Conservation (phyloP, 2,329 filamentous ascomycete species). For the Torrubiella hemipterigena region DNA sequence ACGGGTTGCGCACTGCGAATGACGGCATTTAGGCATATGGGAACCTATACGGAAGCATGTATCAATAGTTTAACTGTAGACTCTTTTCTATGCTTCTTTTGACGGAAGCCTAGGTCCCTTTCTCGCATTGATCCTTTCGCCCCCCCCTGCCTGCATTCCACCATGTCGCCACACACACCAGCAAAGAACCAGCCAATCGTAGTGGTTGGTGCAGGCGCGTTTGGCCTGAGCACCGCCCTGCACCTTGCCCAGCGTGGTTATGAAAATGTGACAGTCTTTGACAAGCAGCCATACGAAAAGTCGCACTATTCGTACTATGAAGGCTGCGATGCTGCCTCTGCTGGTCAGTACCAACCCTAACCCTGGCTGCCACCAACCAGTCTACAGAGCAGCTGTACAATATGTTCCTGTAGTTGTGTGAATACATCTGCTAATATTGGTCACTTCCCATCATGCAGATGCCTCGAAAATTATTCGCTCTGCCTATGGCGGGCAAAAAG, state of each 20-base stretch:
- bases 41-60: no score
- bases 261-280: slow-evolving; percentile 32
- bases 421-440: background rate
- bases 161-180: background rate
- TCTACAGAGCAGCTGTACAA: background rate
- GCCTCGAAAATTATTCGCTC: slow-evolving; percentile 25
- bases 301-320: slow-evolving; percentile 25
- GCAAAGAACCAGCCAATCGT: slow-evolving; percentile 8
- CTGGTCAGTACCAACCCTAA: slow-evolving; percentile 21
- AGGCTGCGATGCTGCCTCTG: slow-evolving; percentile 31
- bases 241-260: slow-evolving; percentile 27
- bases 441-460: slow-evolving; percentile 10
- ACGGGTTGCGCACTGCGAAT: no score
- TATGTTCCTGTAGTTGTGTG: background rate
- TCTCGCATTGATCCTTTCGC: no score
- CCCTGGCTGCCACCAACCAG: no score
- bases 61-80: no score
- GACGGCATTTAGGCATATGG: no score
- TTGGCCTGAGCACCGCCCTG: slow-evolving; percentile 23
- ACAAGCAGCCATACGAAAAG: slow-evolving; percentile 29
- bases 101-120: no score
- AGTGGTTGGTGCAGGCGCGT: slow-evolving; percentile 15
- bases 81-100: no score
- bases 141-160: no score
- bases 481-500: slow-evolving; percentile 26